Evolutionary conservation across 257 asterid genomes (phyloP).

Genomic region (Solanum piurae): DNA sequence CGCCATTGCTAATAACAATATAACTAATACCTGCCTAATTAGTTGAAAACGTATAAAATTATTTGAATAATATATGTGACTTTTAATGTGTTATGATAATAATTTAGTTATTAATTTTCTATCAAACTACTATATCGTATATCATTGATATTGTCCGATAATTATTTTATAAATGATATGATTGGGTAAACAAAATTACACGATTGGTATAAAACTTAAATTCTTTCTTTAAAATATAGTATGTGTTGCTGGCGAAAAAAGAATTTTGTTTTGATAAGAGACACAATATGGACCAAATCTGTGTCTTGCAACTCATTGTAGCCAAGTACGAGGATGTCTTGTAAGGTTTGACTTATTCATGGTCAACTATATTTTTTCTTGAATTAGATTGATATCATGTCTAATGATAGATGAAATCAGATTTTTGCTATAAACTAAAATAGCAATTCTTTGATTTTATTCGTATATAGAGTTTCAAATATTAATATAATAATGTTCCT

Average conservation of each 20-base stretch:
- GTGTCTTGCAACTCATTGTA: neutral
- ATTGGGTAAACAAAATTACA: neutral
- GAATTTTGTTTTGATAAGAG: neutral
- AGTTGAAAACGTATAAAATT: neutral
- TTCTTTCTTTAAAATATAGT: neutral
- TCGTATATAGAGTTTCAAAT: neutral
- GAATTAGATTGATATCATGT: neutral
- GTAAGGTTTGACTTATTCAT: neutral
- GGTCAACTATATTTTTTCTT: neutral
- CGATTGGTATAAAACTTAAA: neutral
- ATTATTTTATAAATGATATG: neutral
- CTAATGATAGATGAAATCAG: neutral
- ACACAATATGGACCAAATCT: neutral
- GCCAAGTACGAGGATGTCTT: neutral
- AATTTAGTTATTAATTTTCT: neutral
- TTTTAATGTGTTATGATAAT: neutral
- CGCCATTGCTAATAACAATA: no score
- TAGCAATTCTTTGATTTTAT: neutral
- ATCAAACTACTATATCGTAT: neutral
- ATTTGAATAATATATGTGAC: neutral
- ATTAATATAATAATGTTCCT: neutral
- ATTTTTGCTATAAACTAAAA: neutral
- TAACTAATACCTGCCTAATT: neutral
- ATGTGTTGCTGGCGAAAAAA: neutral
- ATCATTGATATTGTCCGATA: neutral